Base-by-base conservation (phyloP, 1,284 basidiomycete species). In the Rhodofomes roseus region DNA sequence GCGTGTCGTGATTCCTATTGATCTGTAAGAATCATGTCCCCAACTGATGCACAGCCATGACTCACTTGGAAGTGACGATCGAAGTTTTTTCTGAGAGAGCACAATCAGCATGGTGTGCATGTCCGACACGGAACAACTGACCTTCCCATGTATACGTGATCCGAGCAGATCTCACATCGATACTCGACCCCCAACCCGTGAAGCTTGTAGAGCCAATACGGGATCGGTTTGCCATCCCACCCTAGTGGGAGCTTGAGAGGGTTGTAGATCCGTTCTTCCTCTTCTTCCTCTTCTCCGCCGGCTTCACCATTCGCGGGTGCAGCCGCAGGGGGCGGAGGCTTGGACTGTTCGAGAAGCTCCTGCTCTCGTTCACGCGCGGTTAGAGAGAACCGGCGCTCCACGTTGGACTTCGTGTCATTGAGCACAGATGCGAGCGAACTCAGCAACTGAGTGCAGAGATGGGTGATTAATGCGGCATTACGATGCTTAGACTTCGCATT, bases 161-260 rank as follows among this genome's bases (percentile, higher is more conserved):
- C 93, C 16, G 94, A 96, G 74, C 97, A 99, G 68, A 99, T 98
- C 77, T 99, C 96, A 71, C 97, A 99, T 60, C 89, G 86, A 76
- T 98, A 99, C 74, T 98, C 95, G 54, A 98, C 96, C 29, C 96
- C 96, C 23, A 99, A 80, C 1, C 97, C 97, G 74, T 99, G 97
- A 56, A 99, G 78, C 76, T 98, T 99, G 80, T 96, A 99, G 61
- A 99, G 73, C 96, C 96, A 99, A 73, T 95, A 98, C 18, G 97
- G 96, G 68, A 99, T 99, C 18, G 96, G 96, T 72, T 96, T 97
- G 43, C 95, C 95, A 71, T 98, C 96, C 96, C 96, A 98, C 1
- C 96, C 96, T 2, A 99, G 82, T 11, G 97, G 97, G 43, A 99
- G 79, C 76, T 98, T 98, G 57, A 99, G 84, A 41, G 97, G 97